phyloP scores from a whole-genome alignment of 441 rosid genomes.

The Gossypium laxum region DNA sequence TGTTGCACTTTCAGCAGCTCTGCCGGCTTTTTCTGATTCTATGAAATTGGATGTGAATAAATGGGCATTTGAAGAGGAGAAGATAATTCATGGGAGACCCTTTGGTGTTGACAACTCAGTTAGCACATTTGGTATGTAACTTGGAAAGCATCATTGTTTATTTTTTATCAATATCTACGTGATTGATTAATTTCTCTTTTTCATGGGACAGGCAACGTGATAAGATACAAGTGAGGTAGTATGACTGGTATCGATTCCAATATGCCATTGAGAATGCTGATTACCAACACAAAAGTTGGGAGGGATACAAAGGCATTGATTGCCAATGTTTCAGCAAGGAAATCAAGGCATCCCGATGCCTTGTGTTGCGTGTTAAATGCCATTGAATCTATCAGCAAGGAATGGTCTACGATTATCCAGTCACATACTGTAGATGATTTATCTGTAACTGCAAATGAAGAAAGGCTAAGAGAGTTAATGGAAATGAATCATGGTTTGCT shows the following conservation, averaged over 20 bases:
- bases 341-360: conserved; percentile 51
- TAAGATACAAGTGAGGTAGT: conserved; percentile 64
- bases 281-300: conserved; percentile 76
- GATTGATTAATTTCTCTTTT: background rate
- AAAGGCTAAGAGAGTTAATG: conserved; percentile 62
- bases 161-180: background rate
- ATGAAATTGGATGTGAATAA: conserved; percentile 41
- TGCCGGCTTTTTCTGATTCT: conserved; percentile 43
- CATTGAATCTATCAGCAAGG: conserved; percentile 68
- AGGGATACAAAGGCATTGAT: conserved; percentile 86
- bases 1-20: conserved; percentile 69
- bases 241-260: conserved; percentile 47
- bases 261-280: conserved; percentile 66
- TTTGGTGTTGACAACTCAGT: conserved; percentile 95
- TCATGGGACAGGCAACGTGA: conserved; percentile 61
- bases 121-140: conserved; percentile 72
- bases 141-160: background rate
- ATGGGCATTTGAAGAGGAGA: conserved; percentile 96
- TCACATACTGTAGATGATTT: conserved; percentile 37
- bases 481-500: conserved; percentile 91
- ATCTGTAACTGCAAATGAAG: conserved; percentile 51
- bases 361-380: conserved; percentile 66
- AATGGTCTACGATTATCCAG: conserved; percentile 50
- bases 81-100: conserved; percentile 83
- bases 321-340: conserved; percentile 75